These are phyloP conservation scores for Cordyceps fumosorosea DNA, from an alignment of 2,329 filamentous ascomycete species.

Conservation along the genomic window DNA sequence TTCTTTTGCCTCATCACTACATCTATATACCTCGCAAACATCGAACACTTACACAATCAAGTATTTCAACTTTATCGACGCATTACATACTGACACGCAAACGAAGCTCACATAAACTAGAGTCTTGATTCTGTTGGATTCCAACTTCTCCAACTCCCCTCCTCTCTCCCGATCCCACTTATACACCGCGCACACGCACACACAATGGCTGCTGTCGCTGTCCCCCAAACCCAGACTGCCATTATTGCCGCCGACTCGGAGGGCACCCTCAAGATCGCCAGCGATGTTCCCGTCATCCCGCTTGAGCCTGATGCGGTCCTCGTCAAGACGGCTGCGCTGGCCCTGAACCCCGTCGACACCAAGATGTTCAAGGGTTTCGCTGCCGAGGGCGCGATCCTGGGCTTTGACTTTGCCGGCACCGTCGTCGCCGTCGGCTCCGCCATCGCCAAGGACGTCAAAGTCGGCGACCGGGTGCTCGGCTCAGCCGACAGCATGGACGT, in stretches of 20 bases:
- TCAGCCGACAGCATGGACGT: slow-evolving; percentile 19
- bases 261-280: slow-evolving; percentile 5
- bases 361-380: slow-evolving; percentile 25
- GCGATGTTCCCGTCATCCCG: slow-evolving; percentile 1
- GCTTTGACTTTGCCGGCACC: slow-evolving; percentile 29
- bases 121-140: not conserved
- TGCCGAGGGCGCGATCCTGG: slow-evolving; percentile 23
- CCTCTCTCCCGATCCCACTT: not conserved
- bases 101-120: not conserved
- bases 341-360: slow-evolving; percentile 30
- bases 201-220: slow-evolving; percentile 10
- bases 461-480: slow-evolving; percentile 24
- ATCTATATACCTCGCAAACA: not conserved
- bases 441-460: slow-evolving; percentile 9
- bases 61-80: not conserved
- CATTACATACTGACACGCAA: not conserved
- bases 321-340: slow-evolving; percentile 23
- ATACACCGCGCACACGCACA: not conserved
- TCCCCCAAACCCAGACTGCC: slow-evolving; percentile 10
- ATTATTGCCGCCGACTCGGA: slow-evolving; percentile 7
- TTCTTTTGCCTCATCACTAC: not conserved
- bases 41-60: not conserved
- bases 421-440: slow-evolving; percentile 22
- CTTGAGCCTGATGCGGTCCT: slow-evolving; percentile 17
- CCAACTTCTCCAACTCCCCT: not conserved